Evolutionary conservation across 1,284 basidiomycete species (phyloP), one percentile per base, ranked within the genome.

Genomic region (Mycosarcoma maydis): DNA sequence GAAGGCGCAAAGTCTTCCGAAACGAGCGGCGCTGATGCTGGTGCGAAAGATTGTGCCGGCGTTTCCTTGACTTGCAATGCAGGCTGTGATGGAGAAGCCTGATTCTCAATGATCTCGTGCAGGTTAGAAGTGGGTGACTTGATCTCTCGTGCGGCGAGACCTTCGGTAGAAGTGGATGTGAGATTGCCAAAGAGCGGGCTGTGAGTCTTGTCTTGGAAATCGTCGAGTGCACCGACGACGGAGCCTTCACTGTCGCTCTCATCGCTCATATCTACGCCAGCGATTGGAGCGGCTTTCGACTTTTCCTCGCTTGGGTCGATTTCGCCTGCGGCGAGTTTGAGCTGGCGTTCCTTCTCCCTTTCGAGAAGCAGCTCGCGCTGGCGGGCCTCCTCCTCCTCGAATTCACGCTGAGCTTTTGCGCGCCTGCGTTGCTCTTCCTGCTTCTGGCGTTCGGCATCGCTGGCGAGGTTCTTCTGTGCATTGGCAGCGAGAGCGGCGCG

Each of bases 401-500:
- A 77, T n/a, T 67, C 55, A n/a, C 62, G 59, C 33, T 65, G 60
- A 3, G 77, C 77, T 34, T 72, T 45, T 6, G 56, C 61, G n/a
- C 61, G 59, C 57, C 51, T 66, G 17, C 75, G 58, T 29, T 65
- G 60, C 23, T 76, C 62, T 20, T 75, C 69, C 22, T 43, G 52
- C 51, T 73, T 68, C 33, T 78, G 66, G 23, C 62, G 51, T 32
- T 76, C 57, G 10, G 53, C 48, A 42, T 60, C 68, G 27, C 55
- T 48, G 29, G 69, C 73, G 13, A 77, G 69, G 33, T 77, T 70
- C 46, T 64, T 66, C 45, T 77, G 73, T 5, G 80, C 80, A 37
- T 80, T 81, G 45, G 66, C 72, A 1, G 80, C 80, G 7, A 81
- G 73, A 6, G 75, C 78, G 9, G 76, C 78, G 23, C 80, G 76